These are phyloP conservation scores for Candida palmyrensis DNA, from an alignment of 805 yeast genomes.

Conservation along the genomic window DNA sequence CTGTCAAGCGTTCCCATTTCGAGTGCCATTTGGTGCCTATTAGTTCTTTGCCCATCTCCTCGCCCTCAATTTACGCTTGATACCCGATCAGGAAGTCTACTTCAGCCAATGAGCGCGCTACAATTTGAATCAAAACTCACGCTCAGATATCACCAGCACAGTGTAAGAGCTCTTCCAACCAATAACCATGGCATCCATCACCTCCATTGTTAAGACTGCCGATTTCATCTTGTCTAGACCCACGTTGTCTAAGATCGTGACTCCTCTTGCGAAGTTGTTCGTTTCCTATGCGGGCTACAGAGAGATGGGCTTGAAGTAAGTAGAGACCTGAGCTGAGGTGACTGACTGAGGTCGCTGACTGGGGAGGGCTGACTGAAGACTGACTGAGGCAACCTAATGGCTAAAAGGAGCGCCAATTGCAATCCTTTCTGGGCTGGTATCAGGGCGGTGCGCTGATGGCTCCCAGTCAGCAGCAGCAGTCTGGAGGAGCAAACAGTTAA, in stretches of 20 bases:
- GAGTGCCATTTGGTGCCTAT: no score
- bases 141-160: not conserved
- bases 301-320: conserved; percentile 75
- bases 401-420: no score
- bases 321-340: conserved; percentile 9
- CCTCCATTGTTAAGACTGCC: conserved; percentile 67
- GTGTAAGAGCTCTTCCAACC: conserved; percentile 3
- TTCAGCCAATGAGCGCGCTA: conserved; percentile 4
- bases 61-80: conserved; percentile 1
- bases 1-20: no score
- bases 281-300: conserved; percentile 84
- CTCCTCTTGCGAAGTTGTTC: conserved; percentile 77
- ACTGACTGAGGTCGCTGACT: no score
- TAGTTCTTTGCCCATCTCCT: no score
- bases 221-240: conserved; percentile 82
- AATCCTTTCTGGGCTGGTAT: no score
- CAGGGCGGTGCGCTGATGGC: no score
- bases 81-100: conserved; percentile 21
- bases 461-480: no score
- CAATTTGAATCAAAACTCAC: conserved; percentile 5
- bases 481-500: no score
- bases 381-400: no score
- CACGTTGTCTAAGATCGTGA: conserved; percentile 62
- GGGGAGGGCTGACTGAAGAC: no score
- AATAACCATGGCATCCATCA: conserved; percentile 49